Base-by-base conservation (phyloP, 2,329 filamentous ascomycete species). In the Aspergillus sp. region DNA sequence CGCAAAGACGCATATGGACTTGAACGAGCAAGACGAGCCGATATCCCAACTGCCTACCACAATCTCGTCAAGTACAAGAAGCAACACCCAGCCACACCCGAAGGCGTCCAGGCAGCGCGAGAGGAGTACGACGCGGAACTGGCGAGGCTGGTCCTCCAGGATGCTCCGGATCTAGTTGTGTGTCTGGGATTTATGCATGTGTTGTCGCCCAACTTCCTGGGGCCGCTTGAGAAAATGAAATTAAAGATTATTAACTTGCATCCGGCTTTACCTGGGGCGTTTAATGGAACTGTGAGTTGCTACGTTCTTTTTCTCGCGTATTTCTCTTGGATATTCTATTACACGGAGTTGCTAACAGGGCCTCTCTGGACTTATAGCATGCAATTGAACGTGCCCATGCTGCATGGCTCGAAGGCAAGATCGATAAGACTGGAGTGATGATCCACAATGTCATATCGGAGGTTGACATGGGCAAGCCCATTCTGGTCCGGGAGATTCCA, bases 111-210 rank as follows among this genome's bases (percentile, higher is more conserved):
- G 50, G 58, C 63, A 38, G 84, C 82, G 1, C 80, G 89, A 20
- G 71, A 77, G 42, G 75, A 75, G 46, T 94, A 93, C 66, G 89
- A 95, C 64, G 79, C 81, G 12, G 86, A 87, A 39, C 74, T 95
- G 53, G 86, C 88, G 0, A 67, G 77, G 38, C 75, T 84, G 50
- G 78, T 94, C 45, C 72, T 91, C 20, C 65, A 69, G 4, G 79
- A 85, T 53, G 69, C 69, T 49, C 88, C 89, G 0, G 80, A 90
- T 47, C 68, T 95, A 47, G 81, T 95, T 43, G 84, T 93, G 7
- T 86, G 90, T 56, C 84, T 87, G 3, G 89, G 90, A 2, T 94
- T 87, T 79, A 94, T 94, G 88, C 84, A 93, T 65, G 84, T 94
- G 49, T 79, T 94, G 43, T 83, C 82, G 0, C 73, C 75, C 2